Conservation (phyloP, 225 moss, liverwort and hornwort genomes). For the Physcomitrium patens region DNA sequence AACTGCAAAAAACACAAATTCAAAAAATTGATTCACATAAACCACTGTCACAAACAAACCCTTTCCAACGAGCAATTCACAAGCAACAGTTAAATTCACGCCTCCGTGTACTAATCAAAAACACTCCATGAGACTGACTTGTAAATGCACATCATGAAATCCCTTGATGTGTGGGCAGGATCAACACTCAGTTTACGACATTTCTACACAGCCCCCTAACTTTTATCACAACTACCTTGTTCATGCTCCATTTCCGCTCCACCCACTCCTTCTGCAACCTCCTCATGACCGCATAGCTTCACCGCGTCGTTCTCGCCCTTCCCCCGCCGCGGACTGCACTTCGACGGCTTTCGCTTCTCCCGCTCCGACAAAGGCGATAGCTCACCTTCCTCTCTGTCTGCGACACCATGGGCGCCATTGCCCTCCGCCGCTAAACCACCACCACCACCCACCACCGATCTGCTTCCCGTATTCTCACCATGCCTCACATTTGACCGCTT, state of each 20-base stretch:
- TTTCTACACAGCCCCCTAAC: too few species aligned
- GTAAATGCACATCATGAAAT: too few species aligned
- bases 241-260: constrained; percentile 36
- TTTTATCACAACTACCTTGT: constrained; percentile 11
- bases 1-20: too few species aligned
- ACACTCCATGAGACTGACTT: neutral
- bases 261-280: constrained; percentile 35
- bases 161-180: too few species aligned
- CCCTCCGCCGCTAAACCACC: neutral
- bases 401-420: too few species aligned
- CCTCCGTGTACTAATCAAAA: neutral
- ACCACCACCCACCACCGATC: constrained; percentile 20
- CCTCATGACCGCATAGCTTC: constrained; percentile 21
- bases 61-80: neutral
- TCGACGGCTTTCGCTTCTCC: too few species aligned
- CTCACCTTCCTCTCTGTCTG: too few species aligned
- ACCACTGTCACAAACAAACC: too few species aligned
- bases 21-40: neutral
- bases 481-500: constrained; percentile 3
- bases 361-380: too few species aligned
- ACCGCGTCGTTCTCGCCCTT: constrained; percentile 25
- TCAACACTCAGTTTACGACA: too few species aligned
- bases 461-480: constrained; percentile 17
- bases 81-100: neutral
- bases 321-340: neutral